Base-by-base conservation (phyloP, 495 filamentous ascomycete species). In the Staphylotrichum longicolle region DNA sequence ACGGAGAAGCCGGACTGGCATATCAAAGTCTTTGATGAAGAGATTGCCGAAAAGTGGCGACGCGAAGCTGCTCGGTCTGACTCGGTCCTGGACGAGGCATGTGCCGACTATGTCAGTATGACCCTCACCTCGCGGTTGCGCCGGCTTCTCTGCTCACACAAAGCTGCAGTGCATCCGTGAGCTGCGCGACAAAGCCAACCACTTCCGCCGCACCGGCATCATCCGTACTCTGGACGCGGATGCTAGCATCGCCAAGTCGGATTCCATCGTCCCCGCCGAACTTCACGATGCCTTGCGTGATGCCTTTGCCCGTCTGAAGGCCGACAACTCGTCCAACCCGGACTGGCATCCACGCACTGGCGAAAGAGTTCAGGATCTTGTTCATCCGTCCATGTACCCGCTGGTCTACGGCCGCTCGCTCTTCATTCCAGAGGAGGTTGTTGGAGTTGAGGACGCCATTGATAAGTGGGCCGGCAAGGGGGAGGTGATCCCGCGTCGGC, bases 351-450 rank as follows among this genome's bases (percentile, higher is more conserved):
- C 85, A 0, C 68, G 75, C 5, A 83, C 83, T 7, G 70, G 83
- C 60, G 68, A 77, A 0, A 80, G 78, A 62, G 86, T 88, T 0
- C 74, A 85, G 8, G 75, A 88, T 66, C 68, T 89, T 0, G 81
- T 88, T 0, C 80, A 88, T 64, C 86, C 85, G 1, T 86, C 84
- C 11, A 70, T 87, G 51, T 88, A 82, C 61, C 85, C 86, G 0
- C 67, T 88, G 0, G 65, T 86, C 7, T 86, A 82, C 53, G 63
- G 59, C 10, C 54, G 57, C n/a, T 61, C 37, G 32, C 46, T 37
- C 30, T 47, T 47, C n/a, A 7, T 47, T 6, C 61, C 67, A 5
- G 37, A 77, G 8, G 70, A 77, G 10, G 59, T 82, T 1, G 66
- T 63, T 30, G 64, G 65, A 0, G 67, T 72, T 8, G 51, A 57